Conservation (phyloP, 768 basidiomycete genomes). For the Cystobasidium ongulense region DNA sequence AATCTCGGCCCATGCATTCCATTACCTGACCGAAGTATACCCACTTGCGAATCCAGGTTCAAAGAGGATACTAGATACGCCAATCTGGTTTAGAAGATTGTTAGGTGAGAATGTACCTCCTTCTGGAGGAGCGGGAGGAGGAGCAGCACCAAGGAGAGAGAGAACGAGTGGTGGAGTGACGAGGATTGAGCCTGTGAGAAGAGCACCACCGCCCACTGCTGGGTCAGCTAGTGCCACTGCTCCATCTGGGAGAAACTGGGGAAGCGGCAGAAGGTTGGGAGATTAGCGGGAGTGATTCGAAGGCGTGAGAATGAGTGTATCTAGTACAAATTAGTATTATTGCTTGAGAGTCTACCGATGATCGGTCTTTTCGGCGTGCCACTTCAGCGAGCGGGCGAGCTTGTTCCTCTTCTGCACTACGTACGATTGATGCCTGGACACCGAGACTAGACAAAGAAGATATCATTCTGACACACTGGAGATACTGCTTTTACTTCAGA, state of each 20-base stretch:
- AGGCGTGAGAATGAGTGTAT: not conserved
- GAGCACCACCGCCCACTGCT: not conserved
- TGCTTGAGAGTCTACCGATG: too few relatives aligned
- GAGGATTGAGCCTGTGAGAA: not conserved
- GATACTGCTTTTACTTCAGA: too few relatives aligned
- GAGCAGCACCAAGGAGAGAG: not conserved
- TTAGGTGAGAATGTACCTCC: not conserved
- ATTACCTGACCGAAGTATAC: slow-evolving; percentile 24
- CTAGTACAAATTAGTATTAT: too few relatives aligned
- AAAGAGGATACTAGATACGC: slow-evolving; percentile 4
- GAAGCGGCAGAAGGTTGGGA: not conserved
- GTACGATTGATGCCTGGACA: too few relatives aligned
- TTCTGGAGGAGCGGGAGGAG: not conserved
- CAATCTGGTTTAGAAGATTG: not conserved
- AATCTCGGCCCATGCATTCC: slow-evolving; percentile 62
- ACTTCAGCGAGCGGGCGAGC: too few relatives aligned
- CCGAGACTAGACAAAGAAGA: too few relatives aligned
- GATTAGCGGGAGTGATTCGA: not conserved
- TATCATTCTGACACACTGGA: too few relatives aligned
- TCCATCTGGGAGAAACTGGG: not conserved
- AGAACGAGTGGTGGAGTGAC: slow-evolving; percentile 20
- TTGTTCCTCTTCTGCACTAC: too few relatives aligned
- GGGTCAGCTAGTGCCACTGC: not conserved
- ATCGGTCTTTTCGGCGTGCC: too few relatives aligned
- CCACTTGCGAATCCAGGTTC: slow-evolving; percentile 8